Evolutionary conservation across 176 grass and related monocot species (phyloP).

Genomic region (Zoysia pacifica): DNA sequence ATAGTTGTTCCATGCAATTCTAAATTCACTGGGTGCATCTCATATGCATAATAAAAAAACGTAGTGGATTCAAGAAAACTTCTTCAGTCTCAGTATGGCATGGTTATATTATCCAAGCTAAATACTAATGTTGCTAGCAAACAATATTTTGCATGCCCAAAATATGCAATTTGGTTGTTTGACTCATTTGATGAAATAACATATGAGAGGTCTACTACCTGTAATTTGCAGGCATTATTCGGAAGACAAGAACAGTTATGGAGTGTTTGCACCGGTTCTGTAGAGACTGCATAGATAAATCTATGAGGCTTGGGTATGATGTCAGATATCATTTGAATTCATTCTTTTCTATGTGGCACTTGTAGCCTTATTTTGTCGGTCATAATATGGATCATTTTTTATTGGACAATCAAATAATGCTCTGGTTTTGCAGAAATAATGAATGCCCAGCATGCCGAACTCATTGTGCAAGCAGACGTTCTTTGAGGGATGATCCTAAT

Average conservation of each 20-base stretch:
- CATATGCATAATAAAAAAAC: conserved; percentile 15
- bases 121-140: background rate
- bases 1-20: too few species aligned
- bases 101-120: background rate
- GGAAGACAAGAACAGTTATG: conserved; percentile 84
- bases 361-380: background rate
- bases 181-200: conserved; percentile 4
- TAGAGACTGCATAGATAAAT: conserved; percentile 84
- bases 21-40: background rate
- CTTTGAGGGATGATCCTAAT: conserved; percentile 88
- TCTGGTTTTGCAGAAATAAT: conserved; percentile 70
- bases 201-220: background rate
- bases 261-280: conserved; percentile 85
- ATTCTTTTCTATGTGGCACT: background rate
- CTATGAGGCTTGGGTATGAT: conserved; percentile 80
- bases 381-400: conserved; percentile 8
- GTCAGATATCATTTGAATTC: conserved; percentile 9
- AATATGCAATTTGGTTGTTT: conserved; percentile 17
- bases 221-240: conserved; percentile 62
- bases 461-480: conserved; percentile 88
- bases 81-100: background rate
- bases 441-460: conserved; percentile 86
- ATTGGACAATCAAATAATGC: conserved; percentile 27
- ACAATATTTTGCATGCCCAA: conserved; percentile 11
- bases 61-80: background rate